These are phyloP conservation scores for Trichoderma polysporum DNA, from an alignment of 2,329 filamentous ascomycete species.

Conservation along the genomic window DNA sequence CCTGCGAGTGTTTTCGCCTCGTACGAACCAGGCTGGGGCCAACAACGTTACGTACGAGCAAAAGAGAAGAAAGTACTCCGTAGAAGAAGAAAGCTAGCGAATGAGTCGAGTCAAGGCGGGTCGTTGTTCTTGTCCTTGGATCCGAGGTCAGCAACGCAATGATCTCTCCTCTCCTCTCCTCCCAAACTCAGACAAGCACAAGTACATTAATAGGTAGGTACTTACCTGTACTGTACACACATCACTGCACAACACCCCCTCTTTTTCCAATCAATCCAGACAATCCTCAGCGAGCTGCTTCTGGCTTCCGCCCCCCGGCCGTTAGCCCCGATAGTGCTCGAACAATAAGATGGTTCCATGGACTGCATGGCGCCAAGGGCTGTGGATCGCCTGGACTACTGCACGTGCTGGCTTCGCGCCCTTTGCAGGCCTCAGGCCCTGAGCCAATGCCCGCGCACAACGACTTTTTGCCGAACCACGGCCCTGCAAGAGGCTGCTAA, in stretches of 20 bases:
- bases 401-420: slow-evolving; percentile 1
- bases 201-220: neutral
- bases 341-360: neutral
- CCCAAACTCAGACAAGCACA: neutral
- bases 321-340: neutral
- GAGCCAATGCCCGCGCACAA: neutral
- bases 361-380: neutral
- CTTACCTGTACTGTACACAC: neutral
- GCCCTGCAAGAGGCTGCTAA: too few relatives aligned
- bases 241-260: too few relatives aligned
- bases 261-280: neutral
- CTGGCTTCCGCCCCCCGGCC: neutral
- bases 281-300: neutral
- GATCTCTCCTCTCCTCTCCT: too few relatives aligned
- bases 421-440: neutral
- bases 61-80: too few relatives aligned
- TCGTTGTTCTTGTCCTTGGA: too few relatives aligned
- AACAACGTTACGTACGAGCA: slow-evolving; percentile 8
- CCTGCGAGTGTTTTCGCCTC: neutral
- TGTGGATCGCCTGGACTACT: slow-evolving; percentile 5
- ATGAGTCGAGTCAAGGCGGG: neutral
- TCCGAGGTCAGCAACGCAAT: neutral
- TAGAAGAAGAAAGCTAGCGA: neutral
- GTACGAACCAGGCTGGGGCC: neutral
- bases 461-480: neutral